A percentile compares a stretch with the other conserved stretches of the same genome.
These are phyloP conservation scores for Apiospora aurea DNA, from an alignment of 2,329 filamentous ascomycete genomes.

Conservation along the genomic window DNA sequence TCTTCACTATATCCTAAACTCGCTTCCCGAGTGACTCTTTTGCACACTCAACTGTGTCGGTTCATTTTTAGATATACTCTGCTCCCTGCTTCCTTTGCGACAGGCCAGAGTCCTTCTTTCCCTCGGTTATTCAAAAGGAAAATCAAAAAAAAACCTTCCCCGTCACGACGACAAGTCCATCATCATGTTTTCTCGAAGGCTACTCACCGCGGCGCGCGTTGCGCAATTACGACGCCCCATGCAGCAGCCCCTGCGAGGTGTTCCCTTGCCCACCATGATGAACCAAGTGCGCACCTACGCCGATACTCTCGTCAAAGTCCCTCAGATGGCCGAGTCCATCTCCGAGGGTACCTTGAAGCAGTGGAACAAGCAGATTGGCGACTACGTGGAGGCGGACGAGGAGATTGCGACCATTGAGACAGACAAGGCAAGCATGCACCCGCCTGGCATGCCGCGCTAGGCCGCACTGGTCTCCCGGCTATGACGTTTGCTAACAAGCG, in stretches of 20 bases:
- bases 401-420: constrained; percentile 99
- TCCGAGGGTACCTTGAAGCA: constrained; percentile 97
- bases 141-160: neutral
- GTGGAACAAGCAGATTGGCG: constrained; percentile 90
- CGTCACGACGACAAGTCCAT: constrained; percentile 2
- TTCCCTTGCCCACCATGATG: constrained; percentile 58
- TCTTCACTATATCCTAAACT: neutral
- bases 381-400: constrained; percentile 94
- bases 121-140: neutral
- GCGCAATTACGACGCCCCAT: constrained; percentile 43
- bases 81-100: neutral
- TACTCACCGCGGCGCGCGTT: constrained; percentile 51
- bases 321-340: constrained; percentile 98
- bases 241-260: constrained; percentile 51
- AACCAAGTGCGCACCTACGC: constrained; percentile 70
- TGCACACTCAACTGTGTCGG: neutral
- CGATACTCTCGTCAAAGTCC: constrained; percentile 89
- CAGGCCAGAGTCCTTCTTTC: neutral
- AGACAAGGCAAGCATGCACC: constrained; percentile 75
- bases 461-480: neutral
- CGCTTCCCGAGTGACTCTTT: neutral
- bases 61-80: neutral
- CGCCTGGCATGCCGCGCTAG: neutral
- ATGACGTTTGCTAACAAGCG: constrained; percentile 12
- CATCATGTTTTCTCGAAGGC: constrained; percentile 43